Evolutionary conservation across 129 eudicot species (phyloP).

Genomic region (Centella asiatica): DNA sequence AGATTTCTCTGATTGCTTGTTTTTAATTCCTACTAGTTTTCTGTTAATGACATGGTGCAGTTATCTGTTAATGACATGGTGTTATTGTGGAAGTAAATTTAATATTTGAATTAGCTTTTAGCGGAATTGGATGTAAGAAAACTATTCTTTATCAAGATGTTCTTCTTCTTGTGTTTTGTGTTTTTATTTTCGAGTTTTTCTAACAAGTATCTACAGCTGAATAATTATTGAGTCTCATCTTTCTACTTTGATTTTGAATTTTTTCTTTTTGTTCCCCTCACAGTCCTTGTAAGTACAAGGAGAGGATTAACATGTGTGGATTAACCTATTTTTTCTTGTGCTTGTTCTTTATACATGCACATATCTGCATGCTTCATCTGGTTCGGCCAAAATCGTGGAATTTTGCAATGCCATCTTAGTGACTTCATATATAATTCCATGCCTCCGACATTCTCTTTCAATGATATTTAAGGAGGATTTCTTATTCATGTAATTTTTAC

Average conservation of each 20-base stretch:
- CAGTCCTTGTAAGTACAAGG: not conserved
- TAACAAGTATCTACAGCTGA: not conserved
- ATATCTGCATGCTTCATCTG: not conserved
- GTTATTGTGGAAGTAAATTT: too few species aligned
- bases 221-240: not conserved
- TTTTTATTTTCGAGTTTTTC: too few species aligned
- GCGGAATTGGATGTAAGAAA: too few species aligned
- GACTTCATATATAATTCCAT: not conserved
- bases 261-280: not conserved
- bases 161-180: too few species aligned
- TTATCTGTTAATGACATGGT: too few species aligned
- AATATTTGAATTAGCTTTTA: too few species aligned
- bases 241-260: not conserved
- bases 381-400: not conserved
- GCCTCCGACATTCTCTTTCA: not conserved
- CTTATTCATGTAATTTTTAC: not conserved
- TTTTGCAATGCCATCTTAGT: not conserved
- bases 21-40: too few species aligned
- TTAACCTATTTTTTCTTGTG: not conserved
- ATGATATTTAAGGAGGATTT: not conserved
- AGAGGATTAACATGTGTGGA: not conserved
- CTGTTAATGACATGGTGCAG: too few species aligned
- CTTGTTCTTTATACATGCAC: not conserved
- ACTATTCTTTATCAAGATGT: too few species aligned
- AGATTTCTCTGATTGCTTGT: not conserved